A percentile compares a stretch with the other conserved stretches of the same genome.
Evolutionary conservation across 2,329 filamentous ascomycete species (phyloP).

Genomic region (Ascochyta fabae): DNA sequence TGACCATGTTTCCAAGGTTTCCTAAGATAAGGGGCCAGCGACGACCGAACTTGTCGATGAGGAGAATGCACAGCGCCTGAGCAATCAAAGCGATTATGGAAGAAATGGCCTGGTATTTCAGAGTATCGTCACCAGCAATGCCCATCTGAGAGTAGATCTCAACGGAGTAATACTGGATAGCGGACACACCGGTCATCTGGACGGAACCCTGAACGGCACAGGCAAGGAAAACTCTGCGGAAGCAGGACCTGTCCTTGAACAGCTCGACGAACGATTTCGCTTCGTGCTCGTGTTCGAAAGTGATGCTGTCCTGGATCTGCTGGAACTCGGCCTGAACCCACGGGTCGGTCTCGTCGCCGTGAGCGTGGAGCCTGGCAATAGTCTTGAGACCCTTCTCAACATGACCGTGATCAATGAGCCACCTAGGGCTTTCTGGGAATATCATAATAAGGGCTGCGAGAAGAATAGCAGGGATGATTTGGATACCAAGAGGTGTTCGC

Average conservation of each 20-base stretch:
- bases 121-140: conserved; percentile 67
- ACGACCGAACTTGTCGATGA: conserved; percentile 74
- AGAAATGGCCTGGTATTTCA: conserved; percentile 79
- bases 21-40: conserved; percentile 75
- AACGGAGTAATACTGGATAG: conserved; percentile 76
- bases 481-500: conserved; percentile 71
- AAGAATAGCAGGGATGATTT: conserved; percentile 71
- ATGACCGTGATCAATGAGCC: conserved; percentile 77
- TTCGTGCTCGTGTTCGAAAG: conserved; percentile 69
- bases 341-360: conserved; percentile 69
- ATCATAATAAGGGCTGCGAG: conserved; percentile 70
- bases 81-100: conserved; percentile 73
- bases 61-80: conserved; percentile 70
- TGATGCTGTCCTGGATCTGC: conserved; percentile 72
- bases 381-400: conserved; percentile 69
- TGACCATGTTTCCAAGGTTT: conserved; percentile 73
- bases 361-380: conserved; percentile 72
- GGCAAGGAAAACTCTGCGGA: conserved; percentile 74
- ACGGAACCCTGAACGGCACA: conserved; percentile 72
- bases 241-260: conserved; percentile 69
- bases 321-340: conserved; percentile 77
- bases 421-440: conserved; percentile 72
- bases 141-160: conserved; percentile 73
- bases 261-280: conserved; percentile 75
- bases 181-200: conserved; percentile 72